Evolutionary conservation across 495 filamentous ascomycete species (phyloP).

Genomic region (Clohesyomyces aquaticus): DNA sequence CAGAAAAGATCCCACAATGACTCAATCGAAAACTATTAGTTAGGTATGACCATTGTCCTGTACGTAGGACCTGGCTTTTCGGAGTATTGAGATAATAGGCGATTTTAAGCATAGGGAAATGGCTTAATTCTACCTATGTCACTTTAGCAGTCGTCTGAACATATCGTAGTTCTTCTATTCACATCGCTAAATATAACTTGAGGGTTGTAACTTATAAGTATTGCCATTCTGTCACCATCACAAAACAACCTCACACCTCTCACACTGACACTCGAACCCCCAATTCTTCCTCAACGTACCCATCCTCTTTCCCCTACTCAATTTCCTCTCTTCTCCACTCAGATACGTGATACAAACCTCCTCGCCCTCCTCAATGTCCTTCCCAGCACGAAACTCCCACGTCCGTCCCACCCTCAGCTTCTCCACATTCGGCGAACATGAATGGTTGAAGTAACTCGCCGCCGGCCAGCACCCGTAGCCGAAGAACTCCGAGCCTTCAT

Average conservation of each 20-base stretch:
- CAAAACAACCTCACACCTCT: constrained; percentile 35
- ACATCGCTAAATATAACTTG: no score
- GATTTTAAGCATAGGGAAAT: no score
- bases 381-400: constrained; percentile 42
- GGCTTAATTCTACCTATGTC: no score
- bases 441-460: constrained; percentile 49
- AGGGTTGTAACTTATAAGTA: no score
- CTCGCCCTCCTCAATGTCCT: constrained; percentile 41
- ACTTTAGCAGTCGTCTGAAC: no score
- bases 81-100: no score
- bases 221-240: no score
- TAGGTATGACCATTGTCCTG: no score
- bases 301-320: constrained; percentile 38
- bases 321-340: constrained; percentile 46
- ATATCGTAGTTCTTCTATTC: no score
- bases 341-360: constrained; percentile 50
- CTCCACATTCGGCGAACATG: constrained; percentile 45
- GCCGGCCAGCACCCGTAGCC: constrained; percentile 47
- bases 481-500: constrained; percentile 48
- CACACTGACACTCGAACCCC: constrained; percentile 48
- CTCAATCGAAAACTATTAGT: no score
- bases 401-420: constrained; percentile 43
- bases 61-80: no score
- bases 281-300: constrained; percentile 40
- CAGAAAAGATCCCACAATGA: no score